Conservation (phyloP, 352 stramenopile genomes). For the Peronospora farinosa region DNA sequence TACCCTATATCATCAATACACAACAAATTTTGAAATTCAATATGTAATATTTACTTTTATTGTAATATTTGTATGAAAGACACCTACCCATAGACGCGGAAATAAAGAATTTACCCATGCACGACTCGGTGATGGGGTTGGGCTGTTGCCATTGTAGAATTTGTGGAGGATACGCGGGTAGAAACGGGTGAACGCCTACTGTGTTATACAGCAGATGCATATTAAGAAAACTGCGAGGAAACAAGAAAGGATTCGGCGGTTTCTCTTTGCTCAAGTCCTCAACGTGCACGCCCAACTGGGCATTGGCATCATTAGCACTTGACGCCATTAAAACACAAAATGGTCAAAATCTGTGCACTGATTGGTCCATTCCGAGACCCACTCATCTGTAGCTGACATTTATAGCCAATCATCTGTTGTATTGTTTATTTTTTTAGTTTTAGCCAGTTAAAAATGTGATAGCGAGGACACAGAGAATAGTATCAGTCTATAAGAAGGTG, state of each 20-base stretch:
- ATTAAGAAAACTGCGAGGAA: constrained; percentile 56
- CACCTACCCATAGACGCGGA: constrained; percentile 67
- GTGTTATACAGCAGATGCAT: constrained; percentile 42
- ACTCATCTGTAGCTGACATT: too few species aligned
- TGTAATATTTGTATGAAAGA: not conserved
- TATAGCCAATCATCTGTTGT: too few species aligned
- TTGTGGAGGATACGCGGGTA: constrained; percentile 61
- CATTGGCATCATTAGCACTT: constrained; percentile 41
- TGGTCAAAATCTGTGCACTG: not conserved
- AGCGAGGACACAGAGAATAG: too few species aligned
- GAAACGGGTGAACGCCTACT: constrained; percentile 59
- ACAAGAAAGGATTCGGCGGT: constrained; percentile 77
- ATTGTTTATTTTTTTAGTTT: not conserved
- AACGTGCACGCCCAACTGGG: constrained; percentile 44
- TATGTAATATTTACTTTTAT: too few species aligned
- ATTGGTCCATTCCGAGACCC: not conserved
- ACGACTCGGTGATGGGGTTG: constrained; percentile 73
- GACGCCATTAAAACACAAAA: not conserved
- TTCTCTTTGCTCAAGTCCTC: constrained; percentile 48
- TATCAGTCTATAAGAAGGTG: not conserved
- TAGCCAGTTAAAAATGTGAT: constrained; percentile 9
- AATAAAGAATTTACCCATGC: constrained; percentile 74
- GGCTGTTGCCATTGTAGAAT: constrained; percentile 60
- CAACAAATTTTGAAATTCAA: too few species aligned
- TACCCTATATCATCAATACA: constrained; percentile 44